Evolutionary conservation across 768 basidiomycete species (phyloP).

Genomic region (Lentinula sp.): DNA sequence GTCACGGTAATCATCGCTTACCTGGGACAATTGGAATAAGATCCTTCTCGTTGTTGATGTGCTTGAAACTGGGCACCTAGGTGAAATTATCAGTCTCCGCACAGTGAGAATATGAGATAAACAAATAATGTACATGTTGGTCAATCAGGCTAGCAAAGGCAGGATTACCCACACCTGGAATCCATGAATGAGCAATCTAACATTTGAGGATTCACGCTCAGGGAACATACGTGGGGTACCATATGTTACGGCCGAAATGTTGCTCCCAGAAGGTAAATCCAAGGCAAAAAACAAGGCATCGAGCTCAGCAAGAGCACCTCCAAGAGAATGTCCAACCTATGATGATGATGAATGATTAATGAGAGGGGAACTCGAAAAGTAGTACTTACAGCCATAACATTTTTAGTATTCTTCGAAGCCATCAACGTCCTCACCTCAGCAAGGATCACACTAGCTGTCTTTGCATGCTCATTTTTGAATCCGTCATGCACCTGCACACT

Average conservation of each 20-base stretch:
- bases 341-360: not conserved
- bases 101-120: not conserved
- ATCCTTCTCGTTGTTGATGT: conserved; percentile 35
- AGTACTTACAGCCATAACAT: conserved; percentile 24
- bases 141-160: conserved; percentile 50
- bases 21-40: conserved; percentile 6
- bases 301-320: conserved; percentile 27
- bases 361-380: not conserved
- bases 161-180: conserved; percentile 35
- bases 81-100: not conserved
- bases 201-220: not conserved
- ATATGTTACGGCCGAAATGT: conserved; percentile 1
- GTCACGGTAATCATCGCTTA: conserved; percentile 8
- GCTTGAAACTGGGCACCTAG: conserved; percentile 30
- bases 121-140: conserved; percentile 23
- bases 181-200: not conserved
- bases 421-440: conserved; percentile 24
- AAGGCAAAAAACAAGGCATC: conserved; percentile 25
- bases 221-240: conserved; percentile 2
- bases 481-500: conserved; percentile 34
- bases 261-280: conserved; percentile 19
- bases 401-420: conserved; percentile 18
- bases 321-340: conserved; percentile 27
- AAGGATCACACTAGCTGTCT: conserved; percentile 21
- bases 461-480: conserved; percentile 33